phyloP scores from a whole-genome alignment of 768 basidiomycete species.

The Boletus subcaerulescens region DNA sequence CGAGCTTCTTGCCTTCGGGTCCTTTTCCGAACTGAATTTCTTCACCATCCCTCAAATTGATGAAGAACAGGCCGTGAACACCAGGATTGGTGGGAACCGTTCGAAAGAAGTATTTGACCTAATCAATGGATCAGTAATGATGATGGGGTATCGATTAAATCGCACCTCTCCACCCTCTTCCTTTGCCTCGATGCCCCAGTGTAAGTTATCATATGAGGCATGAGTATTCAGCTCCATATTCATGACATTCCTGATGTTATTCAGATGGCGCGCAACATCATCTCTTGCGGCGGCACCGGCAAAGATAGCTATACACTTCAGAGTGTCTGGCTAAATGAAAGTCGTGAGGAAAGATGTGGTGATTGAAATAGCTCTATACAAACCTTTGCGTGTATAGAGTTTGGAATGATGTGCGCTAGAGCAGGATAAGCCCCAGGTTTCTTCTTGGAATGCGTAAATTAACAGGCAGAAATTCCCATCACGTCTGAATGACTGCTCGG shows the following conservation, averaged over 20 bases:
- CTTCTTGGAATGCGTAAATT: neutral
- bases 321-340: neutral
- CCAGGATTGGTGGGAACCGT: neutral
- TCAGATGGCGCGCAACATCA: neutral
- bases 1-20: neutral
- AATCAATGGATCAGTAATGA: neutral
- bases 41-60: slow-evolving; percentile 1
- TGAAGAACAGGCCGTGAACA: neutral
- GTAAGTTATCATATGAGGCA: neutral
- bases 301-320: slow-evolving; percentile 2
- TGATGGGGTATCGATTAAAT: neutral
- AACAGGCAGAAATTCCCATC: slow-evolving; percentile 1
- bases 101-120: slow-evolving; percentile 1
- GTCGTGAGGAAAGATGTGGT: neutral
- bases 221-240: neutral
- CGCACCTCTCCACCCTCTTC: neutral
- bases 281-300: neutral
- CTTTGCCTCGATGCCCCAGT: slow-evolving; percentile 1
- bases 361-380: neutral
- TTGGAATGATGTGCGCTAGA: neutral
- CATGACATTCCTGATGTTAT: neutral
- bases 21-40: slow-evolving; percentile 5
- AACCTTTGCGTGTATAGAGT: neutral
- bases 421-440: too few species aligned
- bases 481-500: neutral